A percentile compares a stretch with the other conserved stretches of the same genome.
These are phyloP conservation scores for Ophiostoma montium DNA, from an alignment of 2,329 filamentous ascomycete genomes.

Conservation along the genomic window DNA sequence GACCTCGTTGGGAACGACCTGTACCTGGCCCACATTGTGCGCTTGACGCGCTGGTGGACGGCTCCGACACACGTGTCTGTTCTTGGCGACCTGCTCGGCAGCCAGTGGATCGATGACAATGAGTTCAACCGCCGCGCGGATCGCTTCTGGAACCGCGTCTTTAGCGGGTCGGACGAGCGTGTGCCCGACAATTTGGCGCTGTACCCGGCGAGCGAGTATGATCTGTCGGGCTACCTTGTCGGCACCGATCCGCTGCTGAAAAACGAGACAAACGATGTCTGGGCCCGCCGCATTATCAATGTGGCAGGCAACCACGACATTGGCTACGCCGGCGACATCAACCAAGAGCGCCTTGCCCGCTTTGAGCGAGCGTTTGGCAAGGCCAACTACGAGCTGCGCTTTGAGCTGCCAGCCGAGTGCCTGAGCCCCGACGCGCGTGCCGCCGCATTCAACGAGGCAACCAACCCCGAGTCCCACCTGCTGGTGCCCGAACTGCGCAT, in stretches of 20 bases:
- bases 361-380: conserved; percentile 80
- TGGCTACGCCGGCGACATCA: conserved; percentile 87
- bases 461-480: conserved; percentile 31
- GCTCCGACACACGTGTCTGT: conserved; percentile 77
- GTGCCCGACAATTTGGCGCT: conserved; percentile 43
- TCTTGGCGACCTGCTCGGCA: conserved; percentile 80
- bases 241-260: conserved; percentile 25
- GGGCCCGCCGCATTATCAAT: conserved; percentile 72
- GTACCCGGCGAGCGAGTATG: conserved; percentile 34
- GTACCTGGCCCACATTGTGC: conserved; percentile 87
- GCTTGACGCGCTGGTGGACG: conserved; percentile 70
- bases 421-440: conserved; percentile 22
- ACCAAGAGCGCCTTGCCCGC: conserved; percentile 55
- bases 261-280: conserved; percentile 27
- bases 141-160: conserved; percentile 71
- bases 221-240: conserved; percentile 32
- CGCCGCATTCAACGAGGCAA: conserved; percentile 27
- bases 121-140: conserved; percentile 65
- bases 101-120: conserved; percentile 80
- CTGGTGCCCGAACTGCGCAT: conserved; percentile 60
- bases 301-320: conserved; percentile 93
- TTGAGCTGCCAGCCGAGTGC: conserved; percentile 38
- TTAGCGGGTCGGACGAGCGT: conserved; percentile 46
- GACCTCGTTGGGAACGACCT: conserved; percentile 90
- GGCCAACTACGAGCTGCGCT: conserved; percentile 81